These are phyloP conservation scores for Colletotrichum lupini DNA, from an alignment of 2,329 filamentous ascomycete species.

Conservation along the genomic window DNA sequence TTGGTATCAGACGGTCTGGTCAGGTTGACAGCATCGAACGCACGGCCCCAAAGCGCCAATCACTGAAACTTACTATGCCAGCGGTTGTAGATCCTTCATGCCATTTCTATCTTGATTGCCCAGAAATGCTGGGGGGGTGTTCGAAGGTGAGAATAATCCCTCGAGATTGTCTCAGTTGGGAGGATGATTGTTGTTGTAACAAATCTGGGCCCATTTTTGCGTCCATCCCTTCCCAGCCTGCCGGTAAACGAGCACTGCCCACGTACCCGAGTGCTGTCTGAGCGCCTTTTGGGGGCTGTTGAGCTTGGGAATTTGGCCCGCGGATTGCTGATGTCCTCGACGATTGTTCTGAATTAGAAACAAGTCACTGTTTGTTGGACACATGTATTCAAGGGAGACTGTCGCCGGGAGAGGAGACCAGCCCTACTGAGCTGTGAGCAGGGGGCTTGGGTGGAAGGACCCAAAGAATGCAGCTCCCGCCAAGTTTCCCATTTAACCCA, in stretches of 20 bases:
- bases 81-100: not conserved
- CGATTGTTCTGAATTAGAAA: not conserved
- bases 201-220: not conserved
- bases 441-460: too few species aligned
- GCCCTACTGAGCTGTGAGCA: too few species aligned
- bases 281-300: not conserved
- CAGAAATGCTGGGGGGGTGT: not conserved
- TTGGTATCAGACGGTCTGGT: too few species aligned
- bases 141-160: not conserved
- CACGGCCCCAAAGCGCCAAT: too few species aligned
- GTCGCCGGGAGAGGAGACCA: too few species aligned
- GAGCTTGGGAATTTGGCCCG: not conserved
- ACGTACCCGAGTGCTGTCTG: not conserved
- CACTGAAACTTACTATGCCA: not conserved
- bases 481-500: too few species aligned
- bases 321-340: not conserved
- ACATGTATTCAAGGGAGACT: too few species aligned
- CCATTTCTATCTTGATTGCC: not conserved
- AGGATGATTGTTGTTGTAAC: not conserved
- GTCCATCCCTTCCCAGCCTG: not conserved
- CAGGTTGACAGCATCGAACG: too few species aligned
- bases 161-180: not conserved
- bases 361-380: too few species aligned
- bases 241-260: not conserved
- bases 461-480: too few species aligned